Evolutionary conservation across 352 stramenopile genomes (phyloP).

Genomic region (Globisporangium paddicum): DNA sequence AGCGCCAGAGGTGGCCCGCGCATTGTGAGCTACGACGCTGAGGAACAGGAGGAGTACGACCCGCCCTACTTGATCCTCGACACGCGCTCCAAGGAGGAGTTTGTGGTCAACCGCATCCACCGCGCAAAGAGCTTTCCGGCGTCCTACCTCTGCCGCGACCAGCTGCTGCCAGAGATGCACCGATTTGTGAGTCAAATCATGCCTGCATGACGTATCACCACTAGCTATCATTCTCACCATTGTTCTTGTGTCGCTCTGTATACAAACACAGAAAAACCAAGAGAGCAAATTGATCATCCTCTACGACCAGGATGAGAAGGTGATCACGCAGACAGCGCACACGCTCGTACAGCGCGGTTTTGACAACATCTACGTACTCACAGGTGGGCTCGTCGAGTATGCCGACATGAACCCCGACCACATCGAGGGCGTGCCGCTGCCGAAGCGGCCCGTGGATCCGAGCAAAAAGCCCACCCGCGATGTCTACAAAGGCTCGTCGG

Average conservation of each 20-base stretch:
- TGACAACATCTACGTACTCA: conserved; percentile 83
- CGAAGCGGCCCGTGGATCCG: conserved; percentile 46
- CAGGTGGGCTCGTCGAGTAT: conserved; percentile 57
- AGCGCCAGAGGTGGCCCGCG: conserved; percentile 30
- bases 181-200: conserved; percentile 37
- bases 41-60: conserved; percentile 75
- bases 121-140: conserved; percentile 62
- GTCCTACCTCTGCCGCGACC: conserved; percentile 53
- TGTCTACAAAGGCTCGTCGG: conserved; percentile 48
- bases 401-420: conserved; percentile 58
- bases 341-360: conserved; percentile 77
- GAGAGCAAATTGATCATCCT: conserved; percentile 72
- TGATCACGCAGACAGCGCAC: conserved; percentile 50
- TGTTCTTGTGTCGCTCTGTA: background rate
- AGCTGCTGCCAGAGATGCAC: conserved; percentile 69
- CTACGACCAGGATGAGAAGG: conserved; percentile 76
- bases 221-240: background rate
- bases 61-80: conserved; percentile 72
- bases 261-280: conserved; percentile 56
- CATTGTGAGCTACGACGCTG: conserved; percentile 73
- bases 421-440: conserved; percentile 54
- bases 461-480: conserved; percentile 51
- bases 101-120: conserved; percentile 62
- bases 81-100: conserved; percentile 66
- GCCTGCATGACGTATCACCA: background rate